Percentiles rank a stretch among this genome's conserved stretches.
phyloP scores from a whole-genome alignment of 768 basidiomycete genomes.

The Boletus rufocinnamomeus region DNA sequence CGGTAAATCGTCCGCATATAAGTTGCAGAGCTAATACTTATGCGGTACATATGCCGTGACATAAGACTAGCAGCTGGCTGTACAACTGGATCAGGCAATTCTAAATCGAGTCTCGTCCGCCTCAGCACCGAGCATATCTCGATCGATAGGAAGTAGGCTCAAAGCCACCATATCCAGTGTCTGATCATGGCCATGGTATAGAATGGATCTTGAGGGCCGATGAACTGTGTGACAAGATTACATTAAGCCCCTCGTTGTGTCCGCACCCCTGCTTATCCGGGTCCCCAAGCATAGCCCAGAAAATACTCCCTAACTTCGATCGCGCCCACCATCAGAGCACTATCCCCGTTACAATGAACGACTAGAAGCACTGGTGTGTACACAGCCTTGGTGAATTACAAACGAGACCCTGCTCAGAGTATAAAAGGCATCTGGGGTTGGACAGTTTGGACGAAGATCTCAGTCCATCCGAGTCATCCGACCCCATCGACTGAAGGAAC shows the following conservation, averaged over 20 bases:
- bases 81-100: no score
- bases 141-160: not conserved
- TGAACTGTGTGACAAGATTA: no score
- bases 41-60: no score
- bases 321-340: not conserved
- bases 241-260: not conserved
- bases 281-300: not conserved
- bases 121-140: not conserved
- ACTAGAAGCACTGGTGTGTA: not conserved
- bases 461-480: not conserved
- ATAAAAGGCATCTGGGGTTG: slow-evolving; percentile 2
- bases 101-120: not conserved
- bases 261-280: not conserved
- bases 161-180: no score
- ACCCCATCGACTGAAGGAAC: not conserved
- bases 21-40: no score
- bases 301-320: not conserved
- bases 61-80: no score
- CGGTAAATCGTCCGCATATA: no score
- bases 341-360: not conserved
- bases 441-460: not conserved
- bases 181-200: no score
- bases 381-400: not conserved
- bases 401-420: not conserved
- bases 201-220: no score